Conservation (phyloP, 2,329 filamentous ascomycete genomes). For the Apiospora marii region DNA sequence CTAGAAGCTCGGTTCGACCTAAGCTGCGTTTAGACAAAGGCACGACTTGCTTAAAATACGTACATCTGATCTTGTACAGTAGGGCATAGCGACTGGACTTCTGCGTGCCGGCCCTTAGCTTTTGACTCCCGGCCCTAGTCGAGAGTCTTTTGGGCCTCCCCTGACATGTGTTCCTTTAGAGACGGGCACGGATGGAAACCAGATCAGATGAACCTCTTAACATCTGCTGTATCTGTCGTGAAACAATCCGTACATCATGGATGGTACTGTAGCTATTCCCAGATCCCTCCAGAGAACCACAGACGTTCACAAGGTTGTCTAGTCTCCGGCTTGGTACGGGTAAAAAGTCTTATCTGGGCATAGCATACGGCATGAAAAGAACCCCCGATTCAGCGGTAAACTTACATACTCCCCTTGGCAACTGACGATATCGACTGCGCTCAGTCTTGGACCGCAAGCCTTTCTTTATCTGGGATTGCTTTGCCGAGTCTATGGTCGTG, state of each 20-base stretch:
- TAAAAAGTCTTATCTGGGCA: background rate
- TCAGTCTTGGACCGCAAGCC: slow-evolving; percentile 1
- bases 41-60: too few species aligned
- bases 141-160: background rate
- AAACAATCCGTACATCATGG: background rate
- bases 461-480: background rate
- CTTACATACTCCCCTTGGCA: background rate
- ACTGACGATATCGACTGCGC: background rate
- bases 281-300: background rate
- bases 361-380: background rate
- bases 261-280: background rate
- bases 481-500: background rate
- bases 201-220: background rate
- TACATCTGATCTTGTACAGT: background rate
- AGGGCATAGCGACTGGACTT: background rate
- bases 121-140: background rate
- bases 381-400: background rate
- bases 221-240: background rate
- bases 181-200: background rate
- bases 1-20: background rate
- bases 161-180: background rate
- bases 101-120: background rate
- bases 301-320: background rate
- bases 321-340: background rate
- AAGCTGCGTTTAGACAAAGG: background rate